Evolutionary conservation across 176 grass and related monocot species (phyloP).

Genomic region (Otatea glauca): DNA sequence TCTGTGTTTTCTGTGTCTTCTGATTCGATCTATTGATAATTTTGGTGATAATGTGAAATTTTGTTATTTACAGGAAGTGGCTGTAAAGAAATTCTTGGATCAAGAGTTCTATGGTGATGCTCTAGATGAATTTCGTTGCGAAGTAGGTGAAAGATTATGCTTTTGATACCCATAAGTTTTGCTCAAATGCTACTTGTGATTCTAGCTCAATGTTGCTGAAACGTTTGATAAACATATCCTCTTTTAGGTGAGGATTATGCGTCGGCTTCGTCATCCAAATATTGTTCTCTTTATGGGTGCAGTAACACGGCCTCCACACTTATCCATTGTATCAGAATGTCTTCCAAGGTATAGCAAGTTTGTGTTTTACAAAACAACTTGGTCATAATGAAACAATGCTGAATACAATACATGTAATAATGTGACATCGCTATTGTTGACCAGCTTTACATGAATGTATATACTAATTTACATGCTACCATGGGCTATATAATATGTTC

Average conservation of each 20-base stretch:
- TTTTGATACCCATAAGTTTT: neutral
- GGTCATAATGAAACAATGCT: slow-evolving; percentile 21
- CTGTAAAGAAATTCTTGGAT: slow-evolving; percentile 97
- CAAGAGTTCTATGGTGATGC: slow-evolving; percentile 98
- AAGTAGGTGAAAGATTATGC: slow-evolving; percentile 56
- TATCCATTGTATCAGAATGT: slow-evolving; percentile 95
- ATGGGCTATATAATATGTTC: neutral
- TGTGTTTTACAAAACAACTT: slow-evolving; percentile 30
- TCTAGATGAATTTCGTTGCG: slow-evolving; percentile 90
- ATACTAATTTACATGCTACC: slow-evolving; percentile 23
- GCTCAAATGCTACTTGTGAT: slow-evolving; percentile 3
- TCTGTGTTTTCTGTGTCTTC: slow-evolving; percentile 16
- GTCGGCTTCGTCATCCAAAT: slow-evolving; percentile 85
- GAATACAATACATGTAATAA: slow-evolving; percentile 15
- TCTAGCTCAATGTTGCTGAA: slow-evolving; percentile 5
- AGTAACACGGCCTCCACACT: slow-evolving; percentile 84
- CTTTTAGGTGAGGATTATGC: slow-evolving; percentile 87
- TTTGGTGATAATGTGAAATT: neutral
- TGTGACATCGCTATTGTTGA: neutral
- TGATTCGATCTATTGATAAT: slow-evolving; percentile 5
- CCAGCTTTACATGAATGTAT: slow-evolving; percentile 27
- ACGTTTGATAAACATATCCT: slow-evolving; percentile 22
- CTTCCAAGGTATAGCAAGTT: slow-evolving; percentile 73
- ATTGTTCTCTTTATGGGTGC: slow-evolving; percentile 98
- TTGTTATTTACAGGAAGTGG: slow-evolving; percentile 86